Base-by-base conservation (phyloP, 768 basidiomycete species). In the Termitomyces sp. region DNA sequence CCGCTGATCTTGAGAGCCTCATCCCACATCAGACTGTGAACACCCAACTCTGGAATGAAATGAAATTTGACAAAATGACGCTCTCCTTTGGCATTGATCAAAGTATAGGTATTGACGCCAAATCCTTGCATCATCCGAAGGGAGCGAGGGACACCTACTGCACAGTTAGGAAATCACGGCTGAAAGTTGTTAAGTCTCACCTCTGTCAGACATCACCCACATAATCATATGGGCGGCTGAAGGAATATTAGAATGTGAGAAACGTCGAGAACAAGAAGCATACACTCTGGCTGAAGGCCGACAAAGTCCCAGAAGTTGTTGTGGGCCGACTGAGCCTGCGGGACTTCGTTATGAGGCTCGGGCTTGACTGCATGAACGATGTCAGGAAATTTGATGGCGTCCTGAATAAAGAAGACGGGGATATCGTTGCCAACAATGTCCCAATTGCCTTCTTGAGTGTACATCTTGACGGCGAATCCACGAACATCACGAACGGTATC, bases 271-370 rank as follows among this genome's bases (percentile, higher is more conserved):
- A 36, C 3, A 36, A 25, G 12, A 8, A 60, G 5, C 73, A 55
- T 71, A 81, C 86, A 81, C 68, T 92, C 87, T 0, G 88, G 83
- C 67, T 87, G 85, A 36, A 91, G 77, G 47, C 84, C 83, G 43
- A 86, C 86, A 66, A 89, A 94, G 68, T 94, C 92, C 91, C 91
- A 95, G 63, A 93, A 92, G 67, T 89, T 92, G 74, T 94, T 92
- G 68, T 94, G 92, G 1, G 88, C 86, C 17, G 67, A 74, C 70
- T 89, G 87, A 3, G 83, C 87, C 53, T 82, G 81, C 3, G 88
- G 88, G 0, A 90, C 81, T 65, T 94, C 94, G 61, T 90, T 91
- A 49, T 92, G 83, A 4, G 92, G 92, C 69, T 94, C 92, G 1
- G 93, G 91, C 70, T 91, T 89, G 25, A 89, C 88, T 5, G 93